phyloP scores from a whole-genome alignment of 2,329 filamentous ascomycete genomes.

The Ophiostoma tasmaniense region DNA sequence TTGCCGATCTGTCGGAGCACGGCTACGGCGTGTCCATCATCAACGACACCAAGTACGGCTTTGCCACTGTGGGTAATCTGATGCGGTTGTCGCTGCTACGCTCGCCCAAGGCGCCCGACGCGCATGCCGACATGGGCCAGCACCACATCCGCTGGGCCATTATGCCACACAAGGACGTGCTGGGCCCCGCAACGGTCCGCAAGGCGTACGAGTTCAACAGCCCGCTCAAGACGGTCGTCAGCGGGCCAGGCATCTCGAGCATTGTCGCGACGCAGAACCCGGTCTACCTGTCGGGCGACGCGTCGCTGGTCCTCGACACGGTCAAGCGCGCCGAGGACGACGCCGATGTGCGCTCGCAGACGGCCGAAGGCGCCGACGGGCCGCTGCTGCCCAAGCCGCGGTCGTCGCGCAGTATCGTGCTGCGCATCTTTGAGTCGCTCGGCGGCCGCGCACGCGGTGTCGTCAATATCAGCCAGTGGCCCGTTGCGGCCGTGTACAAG shows the following conservation, averaged over 20 bases:
- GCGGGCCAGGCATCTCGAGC: constrained; percentile 29
- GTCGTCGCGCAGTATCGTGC: constrained; percentile 67
- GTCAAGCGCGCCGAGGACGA: constrained; percentile 92
- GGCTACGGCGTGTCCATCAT: constrained; percentile 61
- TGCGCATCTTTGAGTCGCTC: constrained; percentile 81
- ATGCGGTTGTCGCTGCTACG: constrained; percentile 59
- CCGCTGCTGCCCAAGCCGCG: constrained; percentile 45
- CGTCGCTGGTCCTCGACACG: constrained; percentile 71
- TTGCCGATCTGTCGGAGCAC: constrained; percentile 61
- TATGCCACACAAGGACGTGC: constrained; percentile 50
- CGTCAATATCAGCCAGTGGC: constrained; percentile 41
- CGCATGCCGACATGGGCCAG: constrained; percentile 59
- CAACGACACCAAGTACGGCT: constrained; percentile 64
- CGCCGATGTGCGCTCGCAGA: constrained; percentile 58
- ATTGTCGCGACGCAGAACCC: constrained; percentile 29
- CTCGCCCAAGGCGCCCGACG: constrained; percentile 60
- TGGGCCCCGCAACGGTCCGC: constrained; percentile 49
- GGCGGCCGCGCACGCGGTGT: constrained; percentile 70
- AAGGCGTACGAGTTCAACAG: constrained; percentile 61
- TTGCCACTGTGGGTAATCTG: constrained; percentile 57
- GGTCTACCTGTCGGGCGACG: constrained; percentile 57
- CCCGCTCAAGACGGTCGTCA: constrained; percentile 36
- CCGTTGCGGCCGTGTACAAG: constrained; percentile 70
- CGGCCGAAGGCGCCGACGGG: constrained; percentile 24
- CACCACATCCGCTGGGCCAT: constrained; percentile 61